These are phyloP conservation scores for Penicillium canariense DNA, from an alignment of 495 filamentous ascomycete species.

Conservation along the genomic window DNA sequence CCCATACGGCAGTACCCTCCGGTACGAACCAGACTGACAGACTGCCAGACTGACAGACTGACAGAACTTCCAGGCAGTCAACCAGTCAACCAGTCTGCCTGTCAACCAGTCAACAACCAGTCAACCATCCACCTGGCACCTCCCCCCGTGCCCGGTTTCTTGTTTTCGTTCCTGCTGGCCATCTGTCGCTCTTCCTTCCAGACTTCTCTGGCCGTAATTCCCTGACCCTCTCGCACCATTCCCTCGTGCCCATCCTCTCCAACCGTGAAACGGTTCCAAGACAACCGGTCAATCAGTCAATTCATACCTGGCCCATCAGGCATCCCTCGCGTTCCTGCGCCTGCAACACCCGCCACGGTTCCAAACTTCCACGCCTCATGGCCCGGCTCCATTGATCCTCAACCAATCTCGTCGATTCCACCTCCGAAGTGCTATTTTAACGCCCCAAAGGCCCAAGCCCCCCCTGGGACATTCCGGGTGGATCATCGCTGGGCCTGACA, in stretches of 20 bases:
- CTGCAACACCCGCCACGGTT: slow-evolving; percentile 16
- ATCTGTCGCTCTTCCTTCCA: slow-evolving; percentile 4
- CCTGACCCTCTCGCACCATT: neutral
- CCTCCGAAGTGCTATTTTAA: slow-evolving; percentile 13
- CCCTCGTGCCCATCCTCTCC: neutral
- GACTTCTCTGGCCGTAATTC: neutral
- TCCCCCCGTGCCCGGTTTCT: slow-evolving; percentile 12
- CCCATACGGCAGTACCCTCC: neutral
- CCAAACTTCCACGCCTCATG: slow-evolving; percentile 15
- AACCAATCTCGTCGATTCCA: slow-evolving; percentile 18
- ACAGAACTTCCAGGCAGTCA: no score
- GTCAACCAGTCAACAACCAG: no score
- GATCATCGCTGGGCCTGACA: slow-evolving; percentile 27
- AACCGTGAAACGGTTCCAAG: neutral
- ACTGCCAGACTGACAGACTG: neutral
- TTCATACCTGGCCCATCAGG: neutral
- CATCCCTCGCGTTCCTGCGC: slow-evolving; percentile 15
- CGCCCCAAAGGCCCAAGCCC: slow-evolving; percentile 20
- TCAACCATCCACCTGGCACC: neutral
- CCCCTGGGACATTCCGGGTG: slow-evolving; percentile 15
- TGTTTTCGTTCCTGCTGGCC: slow-evolving; percentile 1
- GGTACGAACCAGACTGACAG: neutral
- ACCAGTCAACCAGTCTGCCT: no score
- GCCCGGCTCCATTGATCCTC: slow-evolving; percentile 9
- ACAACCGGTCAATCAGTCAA: neutral